phyloP scores from a whole-genome alignment of 768 basidiomycete genomes.

The Tulasnella sp. region DNA sequence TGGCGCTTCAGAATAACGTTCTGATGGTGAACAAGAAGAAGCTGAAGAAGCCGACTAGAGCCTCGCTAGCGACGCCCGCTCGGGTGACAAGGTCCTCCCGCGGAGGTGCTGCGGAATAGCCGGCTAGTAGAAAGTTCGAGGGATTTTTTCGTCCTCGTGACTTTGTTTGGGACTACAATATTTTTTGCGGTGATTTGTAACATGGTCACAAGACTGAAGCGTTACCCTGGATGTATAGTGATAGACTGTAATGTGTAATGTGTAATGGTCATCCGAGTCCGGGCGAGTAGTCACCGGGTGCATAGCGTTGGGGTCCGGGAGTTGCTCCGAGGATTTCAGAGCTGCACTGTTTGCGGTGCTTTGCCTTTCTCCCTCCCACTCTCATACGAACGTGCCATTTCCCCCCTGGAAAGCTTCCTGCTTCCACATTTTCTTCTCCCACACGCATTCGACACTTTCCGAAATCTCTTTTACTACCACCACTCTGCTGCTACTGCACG shows the following conservation, averaged over 20 bases:
- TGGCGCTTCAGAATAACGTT: constrained; percentile 93
- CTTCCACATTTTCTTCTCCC: background rate
- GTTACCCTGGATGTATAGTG: background rate
- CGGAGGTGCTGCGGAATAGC: background rate
- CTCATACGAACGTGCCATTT: constrained; percentile 11
- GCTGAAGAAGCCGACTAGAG: constrained; percentile 76
- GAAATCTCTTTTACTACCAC: background rate
- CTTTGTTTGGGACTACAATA: background rate
- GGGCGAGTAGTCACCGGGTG: background rate
- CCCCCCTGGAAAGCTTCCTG: background rate
- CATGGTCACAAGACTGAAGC: background rate
- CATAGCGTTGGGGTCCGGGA: background rate
- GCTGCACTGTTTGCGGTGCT: constrained; percentile 5
- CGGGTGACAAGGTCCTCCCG: constrained; percentile 19
- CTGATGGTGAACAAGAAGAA: constrained; percentile 93
- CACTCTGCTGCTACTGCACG: background rate
- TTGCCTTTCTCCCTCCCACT: background rate
- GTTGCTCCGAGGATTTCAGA: constrained; percentile 16
- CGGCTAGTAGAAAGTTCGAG: background rate
- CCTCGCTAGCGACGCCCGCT: constrained; percentile 25
- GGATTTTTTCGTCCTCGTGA: background rate
- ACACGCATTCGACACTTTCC: background rate
- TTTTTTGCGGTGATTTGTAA: background rate
- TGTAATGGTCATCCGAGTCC: background rate
- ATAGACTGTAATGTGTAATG: background rate